Percentiles rank a stretch among this genome's conserved stretches.
These are phyloP conservation scores for Orychophragmus violaceus DNA, from an alignment of 345 rosid genomes.

Conservation along the genomic window DNA sequence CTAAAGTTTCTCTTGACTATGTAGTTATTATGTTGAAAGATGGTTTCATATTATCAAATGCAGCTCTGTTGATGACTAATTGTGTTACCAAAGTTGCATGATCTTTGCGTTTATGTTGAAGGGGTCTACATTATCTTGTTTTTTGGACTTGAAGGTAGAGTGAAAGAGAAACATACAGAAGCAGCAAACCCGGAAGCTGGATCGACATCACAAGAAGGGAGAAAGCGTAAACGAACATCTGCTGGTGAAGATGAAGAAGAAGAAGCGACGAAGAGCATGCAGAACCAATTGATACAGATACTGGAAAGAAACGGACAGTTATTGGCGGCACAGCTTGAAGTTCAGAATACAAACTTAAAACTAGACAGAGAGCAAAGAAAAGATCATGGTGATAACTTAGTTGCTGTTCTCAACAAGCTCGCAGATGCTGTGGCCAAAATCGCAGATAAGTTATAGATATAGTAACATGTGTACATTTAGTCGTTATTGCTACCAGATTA, in stretches of 20 bases:
- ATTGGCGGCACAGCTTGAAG: slow-evolving; percentile 76
- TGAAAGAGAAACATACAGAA: slow-evolving; percentile 44
- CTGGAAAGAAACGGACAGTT: slow-evolving; percentile 72
- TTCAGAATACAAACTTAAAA: slow-evolving; percentile 60
- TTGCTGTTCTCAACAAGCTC: slow-evolving; percentile 77
- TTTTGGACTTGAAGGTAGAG: slow-evolving; percentile 36
- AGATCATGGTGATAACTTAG: slow-evolving; percentile 57
- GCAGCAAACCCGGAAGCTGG: slow-evolving; percentile 42
- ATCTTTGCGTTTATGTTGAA: background rate
- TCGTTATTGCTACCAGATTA: background rate
- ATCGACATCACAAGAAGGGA: slow-evolving; percentile 51
- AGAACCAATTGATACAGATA: slow-evolving; percentile 48
- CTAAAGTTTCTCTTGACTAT: background rate
- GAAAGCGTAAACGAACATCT: slow-evolving; percentile 60
- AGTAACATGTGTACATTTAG: background rate
- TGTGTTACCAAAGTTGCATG: background rate
- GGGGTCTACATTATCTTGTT: background rate
- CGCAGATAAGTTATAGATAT: slow-evolving; percentile 73
- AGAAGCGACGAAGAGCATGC: slow-evolving; percentile 41
- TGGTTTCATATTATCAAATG: background rate
- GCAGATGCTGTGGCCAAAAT: slow-evolving; percentile 85
- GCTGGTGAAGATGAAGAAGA: background rate
- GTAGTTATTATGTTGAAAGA: background rate
- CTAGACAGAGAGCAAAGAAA: slow-evolving; percentile 85
- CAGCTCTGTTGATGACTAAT: background rate